Evolutionary conservation across 2,329 filamentous ascomycete species (phyloP), one percentile per base, ranked within the genome.

Genomic region (Catunica adiposa): DNA sequence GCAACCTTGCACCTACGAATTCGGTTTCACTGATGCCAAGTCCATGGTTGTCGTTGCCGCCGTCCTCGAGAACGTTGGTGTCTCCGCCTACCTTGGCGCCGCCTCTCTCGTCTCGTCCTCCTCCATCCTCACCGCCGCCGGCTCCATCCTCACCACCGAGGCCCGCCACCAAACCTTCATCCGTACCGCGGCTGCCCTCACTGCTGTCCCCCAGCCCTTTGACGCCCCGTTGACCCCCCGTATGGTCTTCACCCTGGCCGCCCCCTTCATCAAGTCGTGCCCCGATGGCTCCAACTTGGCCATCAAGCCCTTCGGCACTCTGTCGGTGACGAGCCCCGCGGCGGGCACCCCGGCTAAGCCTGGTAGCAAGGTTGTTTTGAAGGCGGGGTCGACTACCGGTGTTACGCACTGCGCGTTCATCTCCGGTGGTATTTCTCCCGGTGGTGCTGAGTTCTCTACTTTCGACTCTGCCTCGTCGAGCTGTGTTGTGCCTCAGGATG

Each of bases 151-250:
- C 47, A 84, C 83, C 23, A 76, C 86, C 58, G 84, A 89, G 69
- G 75, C 83, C 26, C 77, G 84, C 58, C 84, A 89, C 69, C 82
- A 86, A 68, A 82, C 81, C 59, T 81, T 84, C 67, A 79, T 88
- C 67, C 80, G 84, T 60, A 69, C 74, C 57, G 79, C 78, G 40
- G 71, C 74, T 20, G 73, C 75, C 58, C 70, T 73, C 55, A 69
- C 76, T 56, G 78, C 83, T 54, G 76, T 84, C 3, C 80, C 84
- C 3, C 77, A 79, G 64, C 75, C 83, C 25, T 85, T 88, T 63
- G 83, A 87, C 65, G 81, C 80, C 0, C 74, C 84, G 1, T 78
- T 89, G 11, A 77, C 77, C 29, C 79, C 82, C 60, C 75, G 78
- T 61, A 78, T 80, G 60, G 79, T 87, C 66, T 87, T 86, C 73